These are phyloP conservation scores for Pulchroboletus neoregius DNA, from an alignment of 1,284 basidiomycete species.

Conservation along the genomic window DNA sequence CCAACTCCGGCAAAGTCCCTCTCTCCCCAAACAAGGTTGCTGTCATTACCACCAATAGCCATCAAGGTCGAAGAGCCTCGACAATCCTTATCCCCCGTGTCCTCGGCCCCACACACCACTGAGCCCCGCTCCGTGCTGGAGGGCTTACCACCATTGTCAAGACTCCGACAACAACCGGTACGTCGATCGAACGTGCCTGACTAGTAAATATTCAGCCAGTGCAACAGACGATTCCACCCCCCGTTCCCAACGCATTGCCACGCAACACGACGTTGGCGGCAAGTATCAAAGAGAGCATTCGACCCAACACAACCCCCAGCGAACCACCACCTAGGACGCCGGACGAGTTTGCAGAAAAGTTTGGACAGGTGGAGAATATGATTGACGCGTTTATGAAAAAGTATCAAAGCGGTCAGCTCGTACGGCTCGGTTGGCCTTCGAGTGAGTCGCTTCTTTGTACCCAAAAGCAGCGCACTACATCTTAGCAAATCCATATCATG, in stretches of 20 bases:
- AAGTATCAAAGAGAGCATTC: constrained; percentile 15
- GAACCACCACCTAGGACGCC: constrained; percentile 18
- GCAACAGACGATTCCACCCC: neutral
- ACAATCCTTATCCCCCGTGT: constrained; percentile 7
- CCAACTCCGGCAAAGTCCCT: constrained; percentile 28
- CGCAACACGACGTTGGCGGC: constrained; percentile 5
- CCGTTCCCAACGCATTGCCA: neutral
- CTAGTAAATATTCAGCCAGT: no score
- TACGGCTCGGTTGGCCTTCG: constrained; percentile 27
- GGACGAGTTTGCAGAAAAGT: constrained; percentile 23
- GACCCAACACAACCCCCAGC: neutral
- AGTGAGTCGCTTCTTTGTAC: constrained; percentile 15
- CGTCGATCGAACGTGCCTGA: constrained; percentile 4
- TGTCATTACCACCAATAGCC: constrained; percentile 31
- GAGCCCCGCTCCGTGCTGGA: constrained; percentile 3
- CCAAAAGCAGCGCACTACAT: neutral
- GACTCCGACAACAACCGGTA: neutral
- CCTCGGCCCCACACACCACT: neutral
- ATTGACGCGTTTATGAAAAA: constrained; percentile 24
- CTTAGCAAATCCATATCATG: constrained; percentile 1
- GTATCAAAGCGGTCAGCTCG: constrained; percentile 21
- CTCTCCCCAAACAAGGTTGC: constrained; percentile 19
- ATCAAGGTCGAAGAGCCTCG: constrained; percentile 25
- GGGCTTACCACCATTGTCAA: constrained; percentile 3
- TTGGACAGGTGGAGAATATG: constrained; percentile 19